These are phyloP conservation scores for Lumnitzera littorea DNA, from an alignment of 345 rosid genomes.

Conservation along the genomic window DNA sequence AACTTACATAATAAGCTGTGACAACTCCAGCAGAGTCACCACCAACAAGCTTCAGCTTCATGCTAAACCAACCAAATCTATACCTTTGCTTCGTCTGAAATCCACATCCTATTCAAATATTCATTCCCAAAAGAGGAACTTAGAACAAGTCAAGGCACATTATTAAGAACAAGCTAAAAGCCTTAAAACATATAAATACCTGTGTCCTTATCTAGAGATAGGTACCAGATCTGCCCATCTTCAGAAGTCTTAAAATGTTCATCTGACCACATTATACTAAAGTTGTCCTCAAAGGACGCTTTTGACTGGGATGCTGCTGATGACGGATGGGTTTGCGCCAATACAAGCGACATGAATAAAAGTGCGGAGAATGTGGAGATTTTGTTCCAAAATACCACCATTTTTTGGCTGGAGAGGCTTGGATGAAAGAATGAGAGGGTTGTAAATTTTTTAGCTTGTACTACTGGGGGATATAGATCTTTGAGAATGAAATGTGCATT, in stretches of 20 bases:
- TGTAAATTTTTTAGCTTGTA: too few species aligned
- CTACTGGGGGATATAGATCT: too few species aligned
- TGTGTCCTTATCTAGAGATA: conserved; percentile 84
- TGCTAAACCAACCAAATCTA: conserved; percentile 97
- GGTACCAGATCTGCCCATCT: conserved; percentile 97
- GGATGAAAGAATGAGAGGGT: not conserved
- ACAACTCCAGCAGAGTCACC: conserved; percentile 98
- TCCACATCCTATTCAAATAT: conserved; percentile 59
- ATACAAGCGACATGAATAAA: conserved; percentile 3
- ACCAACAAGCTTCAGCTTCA: conserved; percentile 90
- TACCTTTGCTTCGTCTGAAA: conserved; percentile 88
- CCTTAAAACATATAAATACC: conserved; percentile 25
- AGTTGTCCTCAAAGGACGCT: conserved; percentile 71
- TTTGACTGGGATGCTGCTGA: conserved; percentile 17
- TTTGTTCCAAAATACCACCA: conserved; percentile 1
- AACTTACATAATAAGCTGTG: conserved; percentile 82
- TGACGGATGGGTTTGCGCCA: not conserved
- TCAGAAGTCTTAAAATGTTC: conserved; percentile 86
- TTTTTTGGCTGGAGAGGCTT: not conserved
- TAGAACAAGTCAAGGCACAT: not conserved
- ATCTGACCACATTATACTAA: conserved; percentile 91
- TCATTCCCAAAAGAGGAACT: not conserved
- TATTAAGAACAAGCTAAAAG: not conserved
- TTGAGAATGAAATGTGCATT: too few species aligned
- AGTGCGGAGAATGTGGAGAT: not conserved